Percentiles rank a stretch among this genome's conserved stretches.
Evolutionary conservation across 2,329 filamentous ascomycete genomes (phyloP).

Genomic region (Lecanicillium sp.): DNA sequence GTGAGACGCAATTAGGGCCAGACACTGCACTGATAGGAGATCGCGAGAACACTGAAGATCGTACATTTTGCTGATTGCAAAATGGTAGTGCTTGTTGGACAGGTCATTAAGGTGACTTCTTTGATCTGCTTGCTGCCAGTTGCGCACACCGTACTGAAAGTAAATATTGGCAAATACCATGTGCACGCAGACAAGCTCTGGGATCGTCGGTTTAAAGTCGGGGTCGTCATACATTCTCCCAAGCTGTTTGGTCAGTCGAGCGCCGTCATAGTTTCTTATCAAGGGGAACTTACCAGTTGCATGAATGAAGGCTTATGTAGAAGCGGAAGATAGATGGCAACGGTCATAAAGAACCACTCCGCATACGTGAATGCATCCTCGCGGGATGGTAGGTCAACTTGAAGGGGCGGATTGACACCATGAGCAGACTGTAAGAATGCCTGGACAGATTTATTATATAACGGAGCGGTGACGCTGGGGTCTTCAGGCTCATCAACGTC

Average conservation of each 20-base stretch:
- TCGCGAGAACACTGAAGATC: slow-evolving; percentile 54
- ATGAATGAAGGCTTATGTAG: slow-evolving; percentile 71
- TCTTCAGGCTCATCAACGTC: slow-evolving; percentile 51
- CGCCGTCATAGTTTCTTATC: background rate
- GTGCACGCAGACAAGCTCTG: slow-evolving; percentile 64
- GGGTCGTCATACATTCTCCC: slow-evolving; percentile 62
- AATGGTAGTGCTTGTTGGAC: slow-evolving; percentile 74
- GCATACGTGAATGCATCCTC: slow-evolving; percentile 60
- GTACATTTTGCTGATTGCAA: slow-evolving; percentile 59
- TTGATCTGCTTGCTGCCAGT: slow-evolving; percentile 46
- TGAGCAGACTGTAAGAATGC: slow-evolving; percentile 60
- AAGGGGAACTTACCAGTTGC: slow-evolving; percentile 44
- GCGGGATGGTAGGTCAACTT: slow-evolving; percentile 53
- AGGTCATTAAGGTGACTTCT: slow-evolving; percentile 50
- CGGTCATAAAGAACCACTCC: slow-evolving; percentile 66
- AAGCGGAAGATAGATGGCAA: slow-evolving; percentile 65
- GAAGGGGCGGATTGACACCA: slow-evolving; percentile 48
- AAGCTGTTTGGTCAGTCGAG: slow-evolving; percentile 31
- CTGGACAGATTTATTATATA: slow-evolving; percentile 65
- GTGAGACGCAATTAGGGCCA: slow-evolving; percentile 64
- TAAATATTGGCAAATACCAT: slow-evolving; percentile 74
- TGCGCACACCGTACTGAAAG: slow-evolving; percentile 68
- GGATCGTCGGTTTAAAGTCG: slow-evolving; percentile 49
- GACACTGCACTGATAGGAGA: slow-evolving; percentile 61
- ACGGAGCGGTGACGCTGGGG: slow-evolving; percentile 30